A percentile compares a stretch with the other conserved stretches of the same genome.
phyloP scores from a whole-genome alignment of 2,329 filamentous ascomycete genomes.

The Cladobotryum mycophilum region DNA sequence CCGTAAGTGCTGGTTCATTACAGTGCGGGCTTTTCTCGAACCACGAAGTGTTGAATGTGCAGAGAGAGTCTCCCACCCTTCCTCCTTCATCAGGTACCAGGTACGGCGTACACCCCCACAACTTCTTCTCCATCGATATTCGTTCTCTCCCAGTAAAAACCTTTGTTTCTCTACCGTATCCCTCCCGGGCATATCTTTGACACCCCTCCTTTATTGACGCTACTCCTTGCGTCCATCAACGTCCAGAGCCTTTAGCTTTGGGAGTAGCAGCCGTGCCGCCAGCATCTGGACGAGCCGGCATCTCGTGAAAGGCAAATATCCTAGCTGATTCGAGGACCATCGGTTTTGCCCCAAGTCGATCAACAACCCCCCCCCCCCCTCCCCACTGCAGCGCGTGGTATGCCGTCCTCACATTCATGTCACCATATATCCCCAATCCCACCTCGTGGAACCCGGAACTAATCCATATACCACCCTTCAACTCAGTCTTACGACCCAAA shows the following conservation, averaged over 20 bases:
- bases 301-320: conserved; percentile 11
- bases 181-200: conserved; percentile 10
- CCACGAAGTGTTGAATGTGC: conserved; percentile 14
- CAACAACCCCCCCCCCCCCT: not conserved
- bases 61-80: conserved; percentile 11
- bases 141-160: conserved; percentile 5
- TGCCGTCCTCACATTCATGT: conserved; percentile 8
- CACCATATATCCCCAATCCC: conserved; percentile 15
- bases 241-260: conserved; percentile 8
- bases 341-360: conserved; percentile 9
- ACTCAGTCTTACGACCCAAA: conserved; percentile 10
- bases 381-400: conserved; percentile 5
- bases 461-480: conserved; percentile 14
- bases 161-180: conserved; percentile 9
- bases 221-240: conserved; percentile 8
- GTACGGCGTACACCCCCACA: conserved; percentile 13
- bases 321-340: conserved; percentile 11
- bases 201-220: conserved; percentile 9
- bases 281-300: conserved; percentile 10
- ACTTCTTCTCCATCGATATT: conserved; percentile 9
- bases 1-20: conserved; percentile 7
- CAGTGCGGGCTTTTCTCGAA: conserved; percentile 14
- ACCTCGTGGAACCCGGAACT: conserved; percentile 14
- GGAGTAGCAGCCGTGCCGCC: conserved; percentile 6
- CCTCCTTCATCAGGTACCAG: conserved; percentile 15